Percentiles rank a stretch among this genome's conserved stretches.
Conservation (phyloP, 768 basidiomycete species). For the Boletus eberwhitei region DNA sequence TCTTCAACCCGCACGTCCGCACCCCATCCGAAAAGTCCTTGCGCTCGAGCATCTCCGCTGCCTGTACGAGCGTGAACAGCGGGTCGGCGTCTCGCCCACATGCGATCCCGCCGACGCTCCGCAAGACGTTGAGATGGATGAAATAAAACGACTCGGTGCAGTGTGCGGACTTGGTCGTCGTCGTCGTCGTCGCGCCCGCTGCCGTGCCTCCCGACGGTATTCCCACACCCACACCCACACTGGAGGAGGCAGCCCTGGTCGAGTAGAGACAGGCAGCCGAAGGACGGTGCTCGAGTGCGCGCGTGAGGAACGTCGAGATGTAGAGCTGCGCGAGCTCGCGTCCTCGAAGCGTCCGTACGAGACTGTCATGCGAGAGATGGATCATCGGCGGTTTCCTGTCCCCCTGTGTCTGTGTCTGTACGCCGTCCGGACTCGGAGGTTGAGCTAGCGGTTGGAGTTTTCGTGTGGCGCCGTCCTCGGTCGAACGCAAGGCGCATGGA, state of each 20-base stretch:
- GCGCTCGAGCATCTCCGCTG: slow-evolving; percentile 66
- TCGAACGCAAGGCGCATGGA: slow-evolving; percentile 8
- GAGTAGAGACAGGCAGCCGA: slow-evolving; percentile 48
- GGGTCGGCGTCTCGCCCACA: slow-evolving; percentile 73
- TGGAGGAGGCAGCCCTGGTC: slow-evolving; percentile 16
- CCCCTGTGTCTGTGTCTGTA: neutral
- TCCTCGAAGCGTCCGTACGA: slow-evolving; percentile 52
- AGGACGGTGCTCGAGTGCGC: slow-evolving; percentile 51
- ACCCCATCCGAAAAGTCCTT: slow-evolving; percentile 69
- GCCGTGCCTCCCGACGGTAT: neutral
- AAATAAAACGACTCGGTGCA: slow-evolving; percentile 75
- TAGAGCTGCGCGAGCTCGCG: slow-evolving; percentile 64
- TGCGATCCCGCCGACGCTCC: slow-evolving; percentile 68
- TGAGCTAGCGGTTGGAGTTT: neutral
- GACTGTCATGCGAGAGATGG: slow-evolving; percentile 37
- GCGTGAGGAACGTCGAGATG: slow-evolving; percentile 57
- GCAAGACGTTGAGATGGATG: slow-evolving; percentile 68
- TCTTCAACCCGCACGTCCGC: slow-evolving; percentile 48
- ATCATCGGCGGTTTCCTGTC: slow-evolving; percentile 9
- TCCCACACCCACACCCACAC: neutral
- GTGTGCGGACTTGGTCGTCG: slow-evolving; percentile 15
- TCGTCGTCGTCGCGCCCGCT: no score
- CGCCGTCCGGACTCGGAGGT: neutral
- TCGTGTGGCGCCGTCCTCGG: neutral
- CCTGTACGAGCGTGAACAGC: slow-evolving; percentile 64